These are phyloP conservation scores for Calonectria ilicicola DNA, from an alignment of 2,329 filamentous ascomycete genomes.

Conservation along the genomic window DNA sequence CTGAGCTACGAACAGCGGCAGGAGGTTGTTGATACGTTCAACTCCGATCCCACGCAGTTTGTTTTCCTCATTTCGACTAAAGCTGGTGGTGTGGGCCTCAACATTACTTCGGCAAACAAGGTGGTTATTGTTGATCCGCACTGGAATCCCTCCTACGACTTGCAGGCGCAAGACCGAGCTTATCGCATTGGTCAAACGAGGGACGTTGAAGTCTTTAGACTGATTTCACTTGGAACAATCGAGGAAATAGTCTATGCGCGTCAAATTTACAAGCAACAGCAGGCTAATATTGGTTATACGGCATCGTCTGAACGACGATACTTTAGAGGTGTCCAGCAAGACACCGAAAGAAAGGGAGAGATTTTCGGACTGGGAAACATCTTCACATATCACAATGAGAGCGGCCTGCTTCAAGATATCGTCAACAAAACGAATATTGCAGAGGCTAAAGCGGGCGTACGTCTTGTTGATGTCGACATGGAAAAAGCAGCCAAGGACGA, in stretches of 20 bases:
- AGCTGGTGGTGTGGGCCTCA: constrained; percentile 92
- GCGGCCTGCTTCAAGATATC: constrained; percentile 89
- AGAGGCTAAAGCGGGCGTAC: constrained; percentile 87
- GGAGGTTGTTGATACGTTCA: constrained; percentile 88
- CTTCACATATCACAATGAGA: constrained; percentile 83
- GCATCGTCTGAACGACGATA: constrained; percentile 93
- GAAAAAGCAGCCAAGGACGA: constrained; percentile 69
- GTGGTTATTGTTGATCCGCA: constrained; percentile 97
- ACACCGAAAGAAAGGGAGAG: constrained; percentile 86
- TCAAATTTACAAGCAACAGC: constrained; percentile 99
- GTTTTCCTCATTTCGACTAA: constrained; percentile 96
- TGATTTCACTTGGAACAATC: constrained; percentile 91
- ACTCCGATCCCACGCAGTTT: constrained; percentile 86
- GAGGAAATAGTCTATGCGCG: constrained; percentile 97
- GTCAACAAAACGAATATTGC: constrained; percentile 99
- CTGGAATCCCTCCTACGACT: constrained; percentile 95
- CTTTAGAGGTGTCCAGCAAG: constrained; percentile 93
- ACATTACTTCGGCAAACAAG: constrained; percentile 98
- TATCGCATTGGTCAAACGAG: constrained; percentile 94
- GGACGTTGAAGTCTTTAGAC: constrained; percentile 94
- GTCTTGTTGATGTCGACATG: constrained; percentile 81
- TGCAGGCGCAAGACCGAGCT: constrained; percentile 95
- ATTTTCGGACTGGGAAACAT: constrained; percentile 93
- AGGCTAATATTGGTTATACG: constrained; percentile 96
- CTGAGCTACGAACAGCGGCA: constrained; percentile 88